Evolutionary conservation across 2,329 filamentous ascomycete genomes (phyloP), one percentile per base, ranked within the genome.

Genomic region (Mariannaea elegans): DNA sequence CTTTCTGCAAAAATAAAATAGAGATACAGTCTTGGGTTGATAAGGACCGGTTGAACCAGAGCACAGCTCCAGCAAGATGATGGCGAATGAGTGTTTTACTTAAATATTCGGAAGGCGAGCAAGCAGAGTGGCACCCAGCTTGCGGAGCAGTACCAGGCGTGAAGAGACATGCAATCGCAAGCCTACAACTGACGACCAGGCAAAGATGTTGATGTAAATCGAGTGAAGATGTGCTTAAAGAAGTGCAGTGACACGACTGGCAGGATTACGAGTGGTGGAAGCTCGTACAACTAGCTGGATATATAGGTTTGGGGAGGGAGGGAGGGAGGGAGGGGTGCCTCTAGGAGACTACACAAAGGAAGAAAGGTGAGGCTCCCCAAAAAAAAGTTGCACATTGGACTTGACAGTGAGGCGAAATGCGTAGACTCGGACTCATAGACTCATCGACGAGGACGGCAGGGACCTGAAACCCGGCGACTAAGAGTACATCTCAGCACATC

Each of bases 331-430:
- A n/a, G 18, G n/a, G 34, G 18, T 13, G 45, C n/a, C n/a, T 34
- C 23, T 45, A 36, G 38, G 44, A 19, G 51, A 39, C 31, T 41
- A 27, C 42, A 13, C 24, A 59, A 34, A 41, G 41, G 16, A 44
- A 47, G 45, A 55, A 67, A 62, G 54, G 59, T 64, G 68, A 71
- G 68, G 68, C 68, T 71, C 66, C 42, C 24, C 24, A 27, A 27
- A 27, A 27, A 27, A 27, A 68, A 41, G 34, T 57, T 51, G 68
- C 68, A 71, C 67, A 66, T 70, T 71, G 57, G 23, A 51, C 19
- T 27, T 24, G 24, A 23, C 39, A 68, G 68, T 71, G 68, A 71
- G 68, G 68, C 68, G 68, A 50, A 45, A 64, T 62, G 36, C 60
- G 52, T 56, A 68, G 68, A 63, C 39, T 52, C 54, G 56, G 64